Evolutionary conservation across 177 flowering plant genomes (phyloP), one percentile per base, ranked within the genome.

Genomic region (Tripterygium wilfordii): DNA sequence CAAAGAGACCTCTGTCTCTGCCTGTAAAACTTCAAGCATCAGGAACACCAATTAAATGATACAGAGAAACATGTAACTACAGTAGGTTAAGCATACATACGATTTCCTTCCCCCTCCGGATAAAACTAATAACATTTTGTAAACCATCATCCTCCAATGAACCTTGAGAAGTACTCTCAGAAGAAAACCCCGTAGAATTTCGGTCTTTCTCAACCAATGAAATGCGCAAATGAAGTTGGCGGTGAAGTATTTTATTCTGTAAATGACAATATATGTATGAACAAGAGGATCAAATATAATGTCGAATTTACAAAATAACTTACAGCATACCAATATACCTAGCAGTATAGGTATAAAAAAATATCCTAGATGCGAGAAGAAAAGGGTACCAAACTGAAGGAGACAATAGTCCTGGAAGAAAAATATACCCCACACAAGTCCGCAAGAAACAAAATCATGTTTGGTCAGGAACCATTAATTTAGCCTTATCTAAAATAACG

Each of bases 1-100:
- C 70, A 92, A 70, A 19, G 96, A 80, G 33, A 92, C 74, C 66
- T 92, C 98, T 42, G 95, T 84, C 46, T 88, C 98, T 31, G 88
- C 86, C 96, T 87, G 80, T 44, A 19, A 42, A 7, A 13, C 1
- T 0, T 9, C 4, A 3, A 30, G 10, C 1, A 40, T 9, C 5
- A 28, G 2, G 2, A 3, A 26, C 23, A 16, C 5, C 10, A 12
- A 20, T 14, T 4, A 12, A 10, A 24, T 7, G 38, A 19, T n/a
- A 35, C 18, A 19, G 31, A 14, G 16, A 19, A 6, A 21, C 7
- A 29, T 36, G 15, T 15, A 14, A 30, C 3, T 19, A 21, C 23
- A 33, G 31, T 2, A 15, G 21, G 28, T 1, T 4, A 33, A 35
- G 42, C 12, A 27, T 5, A 56, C 78, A 51, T 65, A 82, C 97